Conservation (phyloP, 2,329 filamentous ascomycete genomes). For the Xylaria sp. region DNA sequence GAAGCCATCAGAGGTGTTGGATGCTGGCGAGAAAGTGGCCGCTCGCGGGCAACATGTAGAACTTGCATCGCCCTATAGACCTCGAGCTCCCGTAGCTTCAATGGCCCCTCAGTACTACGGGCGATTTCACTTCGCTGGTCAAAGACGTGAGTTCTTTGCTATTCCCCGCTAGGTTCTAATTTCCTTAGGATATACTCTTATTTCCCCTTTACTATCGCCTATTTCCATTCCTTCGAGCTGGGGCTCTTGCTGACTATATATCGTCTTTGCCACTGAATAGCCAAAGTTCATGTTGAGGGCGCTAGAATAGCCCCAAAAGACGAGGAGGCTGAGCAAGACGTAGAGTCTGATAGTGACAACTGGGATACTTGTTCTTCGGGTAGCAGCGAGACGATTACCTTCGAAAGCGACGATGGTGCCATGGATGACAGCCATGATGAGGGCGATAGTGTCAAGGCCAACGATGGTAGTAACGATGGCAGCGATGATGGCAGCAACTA, state of each 20-base stretch:
- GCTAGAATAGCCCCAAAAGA: too few relatives aligned
- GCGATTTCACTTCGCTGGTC: neutral
- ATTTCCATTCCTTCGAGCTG: too few relatives aligned
- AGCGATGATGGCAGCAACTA: neutral
- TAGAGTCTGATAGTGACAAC: too few relatives aligned
- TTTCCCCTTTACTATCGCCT: neutral
- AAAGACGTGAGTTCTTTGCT: neutral
- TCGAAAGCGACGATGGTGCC: neutral
- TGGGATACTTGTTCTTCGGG: neutral
- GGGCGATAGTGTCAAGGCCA: too few relatives aligned
- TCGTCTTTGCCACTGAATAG: neutral
- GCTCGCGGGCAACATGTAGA: neutral
- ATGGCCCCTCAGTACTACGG: too few relatives aligned
- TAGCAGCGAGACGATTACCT: neutral
- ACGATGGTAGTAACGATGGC: neutral
- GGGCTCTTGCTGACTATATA: neutral
- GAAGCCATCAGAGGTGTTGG: neutral
- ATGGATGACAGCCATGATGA: neutral
- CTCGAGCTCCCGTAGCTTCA: neutral
- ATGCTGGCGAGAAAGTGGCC: neutral
- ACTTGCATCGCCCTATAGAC: neutral
- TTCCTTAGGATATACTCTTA: neutral
- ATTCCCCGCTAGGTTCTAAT: neutral
- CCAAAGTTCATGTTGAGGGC: neutral
- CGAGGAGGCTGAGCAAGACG: too few relatives aligned